These are phyloP conservation scores for Saturnispora bothae DNA, from an alignment of 805 yeast species.

Conservation along the genomic window DNA sequence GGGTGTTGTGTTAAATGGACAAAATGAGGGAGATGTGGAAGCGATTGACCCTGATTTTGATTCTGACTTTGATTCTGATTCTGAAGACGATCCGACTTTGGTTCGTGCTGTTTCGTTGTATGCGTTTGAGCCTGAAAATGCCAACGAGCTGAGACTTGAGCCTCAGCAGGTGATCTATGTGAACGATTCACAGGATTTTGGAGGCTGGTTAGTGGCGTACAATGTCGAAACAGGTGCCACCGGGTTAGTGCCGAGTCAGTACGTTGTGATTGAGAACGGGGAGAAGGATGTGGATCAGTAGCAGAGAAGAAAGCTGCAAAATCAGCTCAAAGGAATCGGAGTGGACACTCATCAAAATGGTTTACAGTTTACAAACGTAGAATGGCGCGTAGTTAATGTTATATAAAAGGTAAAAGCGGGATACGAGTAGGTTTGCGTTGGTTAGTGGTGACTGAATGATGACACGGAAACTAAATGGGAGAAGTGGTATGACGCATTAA, in stretches of 20 bases:
- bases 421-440: no score
- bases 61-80: slow-evolving; percentile 6
- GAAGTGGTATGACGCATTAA: no score
- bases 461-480: no score
- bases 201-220: slow-evolving; percentile 92
- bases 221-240: slow-evolving; percentile 68
- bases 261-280: no score
- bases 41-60: slow-evolving; percentile 12
- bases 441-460: no score
- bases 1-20: neutral
- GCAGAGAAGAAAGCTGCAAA: no score
- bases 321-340: no score
- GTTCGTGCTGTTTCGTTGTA: slow-evolving; percentile 70
- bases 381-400: no score
- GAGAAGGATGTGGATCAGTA: no score
- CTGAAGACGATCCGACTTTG: slow-evolving; percentile 14
- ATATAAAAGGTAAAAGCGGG: no score
- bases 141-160: slow-evolving; percentile 67
- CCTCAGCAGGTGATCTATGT: slow-evolving; percentile 84
- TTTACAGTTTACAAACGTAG: no score
- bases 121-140: slow-evolving; percentile 88
- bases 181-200: slow-evolving; percentile 36
- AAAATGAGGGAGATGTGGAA: neutral
- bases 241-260: slow-evolving; percentile 93
- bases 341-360: no score